Base-by-base conservation (phyloP, 1,139 yeast species). In the Yamadazyma dendronema region DNA sequence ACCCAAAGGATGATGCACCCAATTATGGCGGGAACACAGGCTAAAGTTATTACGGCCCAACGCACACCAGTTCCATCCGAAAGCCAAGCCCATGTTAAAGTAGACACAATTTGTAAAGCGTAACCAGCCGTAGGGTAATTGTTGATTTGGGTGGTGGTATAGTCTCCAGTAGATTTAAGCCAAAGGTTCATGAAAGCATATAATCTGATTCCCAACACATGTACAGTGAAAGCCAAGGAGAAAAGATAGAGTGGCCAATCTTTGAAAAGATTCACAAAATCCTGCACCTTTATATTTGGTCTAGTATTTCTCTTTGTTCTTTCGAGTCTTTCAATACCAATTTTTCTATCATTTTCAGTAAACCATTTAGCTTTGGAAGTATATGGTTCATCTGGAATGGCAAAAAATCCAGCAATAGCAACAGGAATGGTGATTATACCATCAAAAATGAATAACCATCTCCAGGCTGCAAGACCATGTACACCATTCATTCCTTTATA, bases 391-490 rank as follows among this genome's bases (percentile, higher is more conserved):
- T 42, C 48, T 6, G 48, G 46, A 31, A 44, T 36, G 11, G 44
- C 43, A 34, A 54, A 43, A 25, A 50, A 47, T 2, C 70, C 67
- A 35, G 45, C 48, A 11, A 59, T 14, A 8, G 63, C 59, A 21
- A 65, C 59, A 9, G 59, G 62, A 28, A 62, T 38, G 9, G 43
- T 55, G 42, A 62, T 59, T 6, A 57, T 28, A 9, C 62, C 65
- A 39, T 62, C 66, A 33, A 64, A 50, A 11, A 65, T 55, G 42
- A 61, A 64, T 27, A 63, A 42, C 68, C 70, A 63, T 43, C 56
- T 53, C 62, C 65, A 65, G 9, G 67, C 65, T 3, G 50, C 45
- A n/a, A 59, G 36, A 1, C 67, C 68, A 16, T 47, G 39, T 13
- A 34, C 47, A n/a, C 65, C 62, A 40, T 59, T 37, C 56, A 60